Evolutionary conservation across 352 stramenopile genomes (phyloP).

Genomic region (Globisporangium perplexum): DNA sequence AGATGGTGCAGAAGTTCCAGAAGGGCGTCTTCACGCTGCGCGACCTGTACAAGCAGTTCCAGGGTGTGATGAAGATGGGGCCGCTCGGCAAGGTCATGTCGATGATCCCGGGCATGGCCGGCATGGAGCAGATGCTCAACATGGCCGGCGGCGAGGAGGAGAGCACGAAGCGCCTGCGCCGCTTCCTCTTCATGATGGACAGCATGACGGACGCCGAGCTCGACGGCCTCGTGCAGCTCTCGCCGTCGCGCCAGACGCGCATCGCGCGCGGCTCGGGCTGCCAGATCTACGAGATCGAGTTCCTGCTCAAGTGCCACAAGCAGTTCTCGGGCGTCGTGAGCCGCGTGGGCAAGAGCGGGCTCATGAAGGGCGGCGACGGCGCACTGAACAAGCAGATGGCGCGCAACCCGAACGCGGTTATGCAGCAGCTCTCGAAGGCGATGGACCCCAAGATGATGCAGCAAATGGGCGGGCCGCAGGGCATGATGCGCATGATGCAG

Average conservation of each 20-base stretch:
- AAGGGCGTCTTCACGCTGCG: constrained; percentile 97
- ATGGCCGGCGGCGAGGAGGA: constrained; percentile 91
- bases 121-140: constrained; percentile 88
- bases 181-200: constrained; percentile 99
- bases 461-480: constrained; percentile 74
- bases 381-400: constrained; percentile 92
- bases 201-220: constrained; percentile 97
- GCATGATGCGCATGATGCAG: constrained; percentile 93
- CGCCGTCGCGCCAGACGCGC: constrained; percentile 65
- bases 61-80: constrained; percentile 97
- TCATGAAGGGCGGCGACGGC: constrained; percentile 89
- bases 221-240: constrained; percentile 85
- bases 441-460: constrained; percentile 93
- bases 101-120: constrained; percentile 96
- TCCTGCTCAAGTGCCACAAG: constrained; percentile 95
- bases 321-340: constrained; percentile 93
- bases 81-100: constrained; percentile 97
- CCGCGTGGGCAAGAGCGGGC: constrained; percentile 96
- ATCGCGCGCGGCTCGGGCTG: constrained; percentile 92
- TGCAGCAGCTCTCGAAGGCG: constrained; percentile 95
- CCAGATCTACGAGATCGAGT: constrained; percentile 84
- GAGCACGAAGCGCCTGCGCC: constrained; percentile 89
- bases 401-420: constrained; percentile 94
- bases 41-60: constrained; percentile 99
- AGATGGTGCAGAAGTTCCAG: constrained; percentile 95